Conservation (phyloP, 495 filamentous ascomycete species). For the Ascodesmis nigricans region DNA sequence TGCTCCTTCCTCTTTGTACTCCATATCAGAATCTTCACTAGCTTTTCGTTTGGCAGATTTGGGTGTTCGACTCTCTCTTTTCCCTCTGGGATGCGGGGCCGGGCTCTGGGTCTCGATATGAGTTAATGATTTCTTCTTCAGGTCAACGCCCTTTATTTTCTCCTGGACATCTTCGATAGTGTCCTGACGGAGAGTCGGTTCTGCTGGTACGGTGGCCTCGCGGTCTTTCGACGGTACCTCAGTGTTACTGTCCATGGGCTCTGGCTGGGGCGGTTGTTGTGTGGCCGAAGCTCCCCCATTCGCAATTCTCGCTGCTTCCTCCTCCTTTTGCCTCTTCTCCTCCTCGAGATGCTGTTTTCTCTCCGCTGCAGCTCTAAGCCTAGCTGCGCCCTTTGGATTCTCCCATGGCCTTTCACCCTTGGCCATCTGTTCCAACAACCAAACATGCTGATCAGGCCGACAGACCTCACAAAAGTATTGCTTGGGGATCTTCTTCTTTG, state of each 20-base stretch:
- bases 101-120: slow-evolving; percentile 1
- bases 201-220: slow-evolving; percentile 11
- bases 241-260: slow-evolving; percentile 8
- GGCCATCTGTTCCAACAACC: slow-evolving; percentile 46
- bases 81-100: not conserved
- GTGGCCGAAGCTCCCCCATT: slow-evolving; percentile 5
- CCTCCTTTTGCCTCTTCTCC: not conserved
- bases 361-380: not conserved
- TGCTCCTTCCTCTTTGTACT: slow-evolving; percentile 18
- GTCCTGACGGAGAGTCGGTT: slow-evolving; percentile 1
- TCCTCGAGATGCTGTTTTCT: not conserved
- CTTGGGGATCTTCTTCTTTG: slow-evolving; percentile 46
- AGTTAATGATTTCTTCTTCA: not conserved
- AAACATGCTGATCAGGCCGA: slow-evolving; percentile 56
- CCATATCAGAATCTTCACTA: slow-evolving; percentile 16
- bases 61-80: not conserved
- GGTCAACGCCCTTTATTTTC: not conserved
- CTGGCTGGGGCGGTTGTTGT: slow-evolving; percentile 2
- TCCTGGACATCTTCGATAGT: too few species aligned
- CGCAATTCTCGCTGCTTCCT: not conserved
- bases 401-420: slow-evolving; percentile 78
- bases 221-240: slow-evolving; percentile 11
- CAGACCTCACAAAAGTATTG: slow-evolving; percentile 85
- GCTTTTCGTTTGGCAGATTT: slow-evolving; percentile 12
- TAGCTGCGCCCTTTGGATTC: too few species aligned